A percentile compares a stretch with the other conserved stretches of the same genome.
These are phyloP conservation scores for Hypholoma fasciculare DNA, from an alignment of 768 basidiomycete species.

Conservation along the genomic window DNA sequence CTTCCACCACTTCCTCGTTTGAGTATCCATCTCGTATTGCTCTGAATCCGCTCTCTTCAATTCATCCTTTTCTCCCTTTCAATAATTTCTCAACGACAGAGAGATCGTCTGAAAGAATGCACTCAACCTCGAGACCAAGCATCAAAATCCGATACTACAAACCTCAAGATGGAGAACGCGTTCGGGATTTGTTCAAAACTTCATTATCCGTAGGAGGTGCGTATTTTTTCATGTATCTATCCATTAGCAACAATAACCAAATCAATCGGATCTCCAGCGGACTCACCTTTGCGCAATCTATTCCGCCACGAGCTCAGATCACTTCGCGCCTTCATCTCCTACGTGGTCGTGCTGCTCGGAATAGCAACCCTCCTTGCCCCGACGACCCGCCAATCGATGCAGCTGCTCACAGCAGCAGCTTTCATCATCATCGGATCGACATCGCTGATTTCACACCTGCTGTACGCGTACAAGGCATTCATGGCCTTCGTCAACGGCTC, in stretches of 20 bases:
- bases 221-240: neutral
- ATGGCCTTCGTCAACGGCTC: conserved; percentile 7
- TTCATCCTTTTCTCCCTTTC: too few relatives aligned
- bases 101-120: too few relatives aligned
- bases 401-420: neutral
- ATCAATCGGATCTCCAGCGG: conserved; percentile 11
- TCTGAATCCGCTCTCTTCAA: too few relatives aligned
- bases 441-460: neutral
- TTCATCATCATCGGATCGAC: conserved; percentile 1
- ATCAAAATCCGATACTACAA: conserved; percentile 11
- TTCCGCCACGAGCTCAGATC: conserved; percentile 7
- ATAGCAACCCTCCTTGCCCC: neutral
- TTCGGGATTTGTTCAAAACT: conserved; percentile 14
- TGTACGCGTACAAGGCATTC: neutral
- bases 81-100: too few relatives aligned
- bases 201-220: conserved; percentile 10
- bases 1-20: too few relatives aligned
- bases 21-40: too few relatives aligned
- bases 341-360: conserved; percentile 8
- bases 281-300: conserved; percentile 14
- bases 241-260: neutral
- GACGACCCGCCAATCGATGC: neutral
- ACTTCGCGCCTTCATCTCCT: conserved; percentile 13
- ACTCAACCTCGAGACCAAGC: neutral
- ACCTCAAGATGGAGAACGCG: conserved; percentile 12